Conservation (phyloP, 2,329 filamentous ascomycete genomes). For the Dactylella cylindrospora region DNA sequence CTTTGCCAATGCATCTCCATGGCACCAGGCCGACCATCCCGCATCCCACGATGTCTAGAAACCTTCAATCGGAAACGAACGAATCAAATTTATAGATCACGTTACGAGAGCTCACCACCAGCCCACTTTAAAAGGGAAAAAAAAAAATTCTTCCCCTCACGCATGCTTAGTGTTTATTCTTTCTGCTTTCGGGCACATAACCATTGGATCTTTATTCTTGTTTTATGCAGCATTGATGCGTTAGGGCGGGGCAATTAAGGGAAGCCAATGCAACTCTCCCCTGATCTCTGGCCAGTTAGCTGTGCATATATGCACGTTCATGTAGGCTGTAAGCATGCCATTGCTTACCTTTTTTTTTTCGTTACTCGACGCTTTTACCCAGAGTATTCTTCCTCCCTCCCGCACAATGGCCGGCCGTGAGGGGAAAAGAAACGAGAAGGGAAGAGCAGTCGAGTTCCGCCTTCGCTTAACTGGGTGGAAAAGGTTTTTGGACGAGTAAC, state of each 20-base stretch:
- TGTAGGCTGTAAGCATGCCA: conserved; percentile 41
- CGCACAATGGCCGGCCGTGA: conserved; percentile 11
- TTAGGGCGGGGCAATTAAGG: conserved; percentile 19
- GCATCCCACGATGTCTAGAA: conserved; percentile 27
- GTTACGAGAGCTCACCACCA: conserved; percentile 42
- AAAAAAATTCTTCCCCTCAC: conserved; percentile 16
- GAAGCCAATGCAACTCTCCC: conserved; percentile 27
- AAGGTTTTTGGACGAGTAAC: conserved; percentile 41
- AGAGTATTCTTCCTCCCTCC: too few species aligned
- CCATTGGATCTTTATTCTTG: conserved; percentile 20
- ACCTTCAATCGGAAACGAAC: conserved; percentile 18
- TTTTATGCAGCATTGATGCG: conserved; percentile 17
- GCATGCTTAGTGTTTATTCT: conserved; percentile 19
- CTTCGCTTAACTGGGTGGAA: conserved; percentile 27
- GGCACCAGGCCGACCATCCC: too few species aligned
- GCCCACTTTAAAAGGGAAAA: conserved; percentile 9
- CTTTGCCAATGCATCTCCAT: conserved; percentile 1
- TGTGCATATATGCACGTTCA: conserved; percentile 41
- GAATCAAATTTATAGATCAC: conserved; percentile 41
- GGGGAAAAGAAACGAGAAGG: conserved; percentile 32
- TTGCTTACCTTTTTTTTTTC: conserved; percentile 34
- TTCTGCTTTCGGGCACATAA: conserved; percentile 43
- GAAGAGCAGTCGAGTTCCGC: conserved; percentile 32
- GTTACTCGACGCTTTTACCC: too few species aligned
- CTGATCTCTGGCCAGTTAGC: conserved; percentile 44